Conservation (phyloP, 2,329 filamentous ascomycete genomes). For the Arthroderma sp. region DNA sequence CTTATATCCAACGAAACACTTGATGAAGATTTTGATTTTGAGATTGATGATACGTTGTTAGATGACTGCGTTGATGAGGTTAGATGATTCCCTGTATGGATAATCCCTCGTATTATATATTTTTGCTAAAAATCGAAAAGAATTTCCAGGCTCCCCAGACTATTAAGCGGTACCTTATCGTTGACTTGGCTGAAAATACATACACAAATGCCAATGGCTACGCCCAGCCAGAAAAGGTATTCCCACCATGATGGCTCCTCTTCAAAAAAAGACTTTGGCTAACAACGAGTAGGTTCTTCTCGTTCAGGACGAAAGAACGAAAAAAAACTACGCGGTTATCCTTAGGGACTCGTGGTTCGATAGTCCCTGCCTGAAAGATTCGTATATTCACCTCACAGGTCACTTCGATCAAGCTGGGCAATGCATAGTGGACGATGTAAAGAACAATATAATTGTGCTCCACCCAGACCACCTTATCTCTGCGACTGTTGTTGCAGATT, state of each 20-base stretch:
- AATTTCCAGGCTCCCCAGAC: slow-evolving; percentile 50
- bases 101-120: slow-evolving; percentile 7
- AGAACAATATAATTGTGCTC: slow-evolving; percentile 77
- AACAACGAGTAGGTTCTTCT: slow-evolving; percentile 50
- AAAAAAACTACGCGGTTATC: slow-evolving; percentile 53
- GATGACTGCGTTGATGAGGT: no score
- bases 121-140: slow-evolving; percentile 53
- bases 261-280: slow-evolving; percentile 5
- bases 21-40: slow-evolving; percentile 15
- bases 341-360: slow-evolving; percentile 80
- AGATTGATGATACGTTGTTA: background rate
- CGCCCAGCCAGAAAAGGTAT: slow-evolving; percentile 57
- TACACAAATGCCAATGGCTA: slow-evolving; percentile 53
- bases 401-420: slow-evolving; percentile 55
- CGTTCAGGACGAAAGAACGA: slow-evolving; percentile 66
- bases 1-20: slow-evolving; percentile 14
- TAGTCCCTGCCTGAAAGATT: slow-evolving; percentile 58
- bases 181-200: slow-evolving; percentile 55
- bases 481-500: slow-evolving; percentile 90
- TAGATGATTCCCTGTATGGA: slow-evolving; percentile 13
- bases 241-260: slow-evolving; percentile 14
- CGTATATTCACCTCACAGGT: slow-evolving; percentile 79
- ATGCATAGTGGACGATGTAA: slow-evolving; percentile 69
- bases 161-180: slow-evolving; percentile 78
- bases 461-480: slow-evolving; percentile 94